Evolutionary conservation across 2,329 filamentous ascomycete species (phyloP).

Genomic region (Aspergillus versicolor): DNA sequence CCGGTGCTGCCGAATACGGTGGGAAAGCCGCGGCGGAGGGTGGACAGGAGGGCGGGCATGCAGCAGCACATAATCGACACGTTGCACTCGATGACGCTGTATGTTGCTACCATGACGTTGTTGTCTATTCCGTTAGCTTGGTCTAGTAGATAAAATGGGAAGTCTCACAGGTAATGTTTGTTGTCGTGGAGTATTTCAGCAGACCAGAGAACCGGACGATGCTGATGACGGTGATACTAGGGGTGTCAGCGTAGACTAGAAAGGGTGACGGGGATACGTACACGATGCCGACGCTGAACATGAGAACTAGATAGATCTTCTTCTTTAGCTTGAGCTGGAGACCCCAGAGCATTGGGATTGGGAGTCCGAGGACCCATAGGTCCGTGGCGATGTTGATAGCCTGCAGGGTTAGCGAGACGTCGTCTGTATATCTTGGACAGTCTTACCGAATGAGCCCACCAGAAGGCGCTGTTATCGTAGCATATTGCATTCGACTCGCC

Average conservation of each 20-base stretch:
- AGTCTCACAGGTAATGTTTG: not conserved
- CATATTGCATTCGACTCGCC: not conserved
- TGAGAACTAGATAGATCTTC: not conserved
- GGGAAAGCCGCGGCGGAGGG: not conserved
- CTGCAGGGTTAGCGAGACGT: not conserved
- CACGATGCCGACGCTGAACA: not conserved
- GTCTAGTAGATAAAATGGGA: no score
- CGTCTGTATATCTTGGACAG: no score
- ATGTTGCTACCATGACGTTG: constrained; percentile 3
- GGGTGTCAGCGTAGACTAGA: not conserved
- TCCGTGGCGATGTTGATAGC: constrained; percentile 1
- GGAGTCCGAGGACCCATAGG: not conserved
- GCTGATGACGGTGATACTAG: not conserved
- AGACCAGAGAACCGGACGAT: constrained; percentile 1
- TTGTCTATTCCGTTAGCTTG: not conserved
- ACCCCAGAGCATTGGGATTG: not conserved
- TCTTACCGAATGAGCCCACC: constrained; percentile 1
- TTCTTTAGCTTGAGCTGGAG: not conserved
- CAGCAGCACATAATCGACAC: constrained; percentile 3
- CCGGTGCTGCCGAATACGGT: not conserved
- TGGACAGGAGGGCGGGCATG: not conserved
- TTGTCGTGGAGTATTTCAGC: not conserved
- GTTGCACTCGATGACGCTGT: constrained; percentile 3
- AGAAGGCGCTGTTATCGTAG: not conserved
- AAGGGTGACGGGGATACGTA: not conserved